phyloP scores from a whole-genome alignment of 345 rosid genomes.

The Citrus sinensis region DVS_A1.0 CM039169.1:19351501-19352000 shows the following conservation, averaged over 20 bases:
- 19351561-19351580: neutral
- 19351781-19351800: slow-evolving; percentile 88
- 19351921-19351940: neutral
- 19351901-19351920: slow-evolving; percentile 11
- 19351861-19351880: slow-evolving; percentile 98
- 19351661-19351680: slow-evolving; percentile 98
- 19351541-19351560: neutral
- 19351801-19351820: slow-evolving; percentile 96
- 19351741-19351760: slow-evolving; percentile 6
- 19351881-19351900: slow-evolving; percentile 36
- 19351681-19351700: slow-evolving; percentile 99
- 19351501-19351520: neutral
- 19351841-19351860: slow-evolving; percentile 75
- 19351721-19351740: slow-evolving; percentile 3
- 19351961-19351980: neutral
- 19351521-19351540: neutral
- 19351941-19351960: neutral
- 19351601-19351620: neutral
- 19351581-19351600: slow-evolving; percentile 5
- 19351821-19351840: slow-evolving; percentile 92
- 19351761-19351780: slow-evolving; percentile 43
- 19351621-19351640: slow-evolving; percentile 60
- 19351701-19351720: slow-evolving; percentile 42
- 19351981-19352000: neutral
- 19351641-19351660: slow-evolving; percentile 87